phyloP scores from a whole-genome alignment of 2,329 filamentous ascomycete species.

The Hypomyces perniciosus region DNA sequence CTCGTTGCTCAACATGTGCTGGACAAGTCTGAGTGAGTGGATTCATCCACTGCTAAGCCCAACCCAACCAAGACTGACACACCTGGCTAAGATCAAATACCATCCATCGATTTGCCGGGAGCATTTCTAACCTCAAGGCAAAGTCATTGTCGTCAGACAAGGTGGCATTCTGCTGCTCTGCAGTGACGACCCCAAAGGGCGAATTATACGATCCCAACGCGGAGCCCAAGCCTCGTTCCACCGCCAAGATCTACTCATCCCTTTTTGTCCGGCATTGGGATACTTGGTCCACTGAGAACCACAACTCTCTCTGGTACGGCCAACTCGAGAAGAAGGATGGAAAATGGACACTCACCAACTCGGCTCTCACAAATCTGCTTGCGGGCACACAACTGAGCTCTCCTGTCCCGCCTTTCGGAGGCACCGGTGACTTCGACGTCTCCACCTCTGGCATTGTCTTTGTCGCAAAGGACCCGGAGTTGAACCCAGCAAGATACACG shows the following conservation, averaged over 20 bases:
- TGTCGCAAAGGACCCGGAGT: slow-evolving; percentile 65
- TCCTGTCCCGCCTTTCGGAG: slow-evolving; percentile 74
- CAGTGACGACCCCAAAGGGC: slow-evolving; percentile 61
- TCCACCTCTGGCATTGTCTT: slow-evolving; percentile 61
- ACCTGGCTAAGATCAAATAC: slow-evolving; percentile 2
- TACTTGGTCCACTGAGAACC: slow-evolving; percentile 62
- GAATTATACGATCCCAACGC: slow-evolving; percentile 60
- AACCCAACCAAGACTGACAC: slow-evolving; percentile 9
- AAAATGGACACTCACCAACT: slow-evolving; percentile 36
- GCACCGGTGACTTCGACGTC: slow-evolving; percentile 74
- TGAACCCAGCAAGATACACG: slow-evolving; percentile 68
- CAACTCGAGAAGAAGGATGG: slow-evolving; percentile 44
- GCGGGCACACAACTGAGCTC: slow-evolving; percentile 53
- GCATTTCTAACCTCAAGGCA: slow-evolving; percentile 54
- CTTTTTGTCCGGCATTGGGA: slow-evolving; percentile 84
- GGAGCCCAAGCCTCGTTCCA: slow-evolving; percentile 53
- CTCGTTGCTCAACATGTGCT: slow-evolving; percentile 36
- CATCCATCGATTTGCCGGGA: slow-evolving; percentile 38
- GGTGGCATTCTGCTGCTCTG: slow-evolving; percentile 54
- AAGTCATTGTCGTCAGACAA: slow-evolving; percentile 44
- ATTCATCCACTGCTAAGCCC: slow-evolving; percentile 10
- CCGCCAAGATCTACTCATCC: slow-evolving; percentile 65
- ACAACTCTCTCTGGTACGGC: slow-evolving; percentile 68
- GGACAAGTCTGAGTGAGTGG: slow-evolving; percentile 34
- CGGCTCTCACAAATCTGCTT: slow-evolving; percentile 57